Evolutionary conservation across 305 asterid genomes (phyloP).

Genomic region (Rubia balearica): DNA sequence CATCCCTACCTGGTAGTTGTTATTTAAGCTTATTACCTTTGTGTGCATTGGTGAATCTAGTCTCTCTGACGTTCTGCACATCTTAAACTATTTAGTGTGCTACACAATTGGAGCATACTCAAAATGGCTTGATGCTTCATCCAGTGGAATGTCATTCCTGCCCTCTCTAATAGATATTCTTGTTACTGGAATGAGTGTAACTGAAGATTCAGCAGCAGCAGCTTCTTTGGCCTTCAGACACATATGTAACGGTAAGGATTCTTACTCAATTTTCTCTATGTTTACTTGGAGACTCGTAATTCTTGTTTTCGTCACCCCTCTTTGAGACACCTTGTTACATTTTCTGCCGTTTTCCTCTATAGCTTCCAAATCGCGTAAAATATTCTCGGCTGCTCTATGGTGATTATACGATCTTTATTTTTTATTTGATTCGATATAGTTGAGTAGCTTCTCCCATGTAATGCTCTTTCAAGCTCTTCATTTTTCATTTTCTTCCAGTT

Average conservation of each 20-base stretch:
- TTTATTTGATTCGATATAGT: background rate
- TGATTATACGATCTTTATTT: background rate
- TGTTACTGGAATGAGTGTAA: conserved; percentile 83
- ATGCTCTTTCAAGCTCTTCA: background rate
- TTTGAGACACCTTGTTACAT: background rate
- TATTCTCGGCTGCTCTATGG: background rate
- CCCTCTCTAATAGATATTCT: conserved; percentile 85
- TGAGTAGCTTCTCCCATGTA: background rate
- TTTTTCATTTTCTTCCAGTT: background rate
- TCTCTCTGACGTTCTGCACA: background rate
- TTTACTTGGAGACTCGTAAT: background rate
- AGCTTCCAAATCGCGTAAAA: conserved; percentile 1
- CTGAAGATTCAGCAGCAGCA: conserved; percentile 95
- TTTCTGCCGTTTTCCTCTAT: background rate
- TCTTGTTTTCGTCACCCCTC: background rate
- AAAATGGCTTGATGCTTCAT: conserved; percentile 85
- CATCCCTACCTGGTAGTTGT: background rate
- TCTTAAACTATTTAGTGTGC: conserved; percentile 45
- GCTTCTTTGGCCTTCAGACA: conserved; percentile 92
- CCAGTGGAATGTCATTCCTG: conserved; percentile 75
- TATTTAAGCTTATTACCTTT: background rate
- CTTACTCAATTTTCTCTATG: background rate
- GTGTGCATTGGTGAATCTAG: conserved; percentile 4
- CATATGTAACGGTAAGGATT: conserved; percentile 69
- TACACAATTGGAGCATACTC: conserved; percentile 86